Conservation (phyloP, 2,329 filamentous ascomycete genomes). For the Aaosphaeria arxii region DNA sequence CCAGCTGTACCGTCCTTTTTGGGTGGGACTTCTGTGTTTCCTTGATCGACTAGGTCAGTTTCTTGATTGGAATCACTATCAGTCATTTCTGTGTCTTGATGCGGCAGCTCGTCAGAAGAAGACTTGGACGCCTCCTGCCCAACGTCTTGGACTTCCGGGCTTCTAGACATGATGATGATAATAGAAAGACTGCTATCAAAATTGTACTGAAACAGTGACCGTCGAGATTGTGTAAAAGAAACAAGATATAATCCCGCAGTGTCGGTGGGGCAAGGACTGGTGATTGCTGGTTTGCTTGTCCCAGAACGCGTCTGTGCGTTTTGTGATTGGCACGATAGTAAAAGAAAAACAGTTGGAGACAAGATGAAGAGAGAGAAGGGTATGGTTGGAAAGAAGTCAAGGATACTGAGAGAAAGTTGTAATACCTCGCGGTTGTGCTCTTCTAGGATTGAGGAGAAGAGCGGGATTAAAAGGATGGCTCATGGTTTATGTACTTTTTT, state of each 20-base stretch:
- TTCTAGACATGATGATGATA: background rate
- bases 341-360: background rate
- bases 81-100: background rate
- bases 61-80: background rate
- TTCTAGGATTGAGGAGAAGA: conserved; percentile 13
- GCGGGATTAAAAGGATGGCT: conserved; percentile 11
- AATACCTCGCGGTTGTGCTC: conserved; percentile 12
- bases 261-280: no score
- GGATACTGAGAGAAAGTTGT: background rate
- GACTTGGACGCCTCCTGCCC: no score
- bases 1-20: conserved; percentile 4
- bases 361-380: conserved; percentile 2
- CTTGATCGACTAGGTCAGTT: conserved; percentile 1
- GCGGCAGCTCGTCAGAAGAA: no score
- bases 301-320: background rate
- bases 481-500: no score
- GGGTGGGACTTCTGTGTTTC: background rate
- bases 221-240: no score
- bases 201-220: no score
- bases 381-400: background rate
- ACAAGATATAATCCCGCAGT: no score
- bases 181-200: no score
- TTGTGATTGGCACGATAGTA: background rate
- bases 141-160: background rate
- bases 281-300: no score